Percentiles rank a stretch among this genome's conserved stretches.
These are phyloP conservation scores for Pseudodiploospora longispora DNA, from an alignment of 2,329 filamentous ascomycete species.

Conservation along the genomic window DNA sequence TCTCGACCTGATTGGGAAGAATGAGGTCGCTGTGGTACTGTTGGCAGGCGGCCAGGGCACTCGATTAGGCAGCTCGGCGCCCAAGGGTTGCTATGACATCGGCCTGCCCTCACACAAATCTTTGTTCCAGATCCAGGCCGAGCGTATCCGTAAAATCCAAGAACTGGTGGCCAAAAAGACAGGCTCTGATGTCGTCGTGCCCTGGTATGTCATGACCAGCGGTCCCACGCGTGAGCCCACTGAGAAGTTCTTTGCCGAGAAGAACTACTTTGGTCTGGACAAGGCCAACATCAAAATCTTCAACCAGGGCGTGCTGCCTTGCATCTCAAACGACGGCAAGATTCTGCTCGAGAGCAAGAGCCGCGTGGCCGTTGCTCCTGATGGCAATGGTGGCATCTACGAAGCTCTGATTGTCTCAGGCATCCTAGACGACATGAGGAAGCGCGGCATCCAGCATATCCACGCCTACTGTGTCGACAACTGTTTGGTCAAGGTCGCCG, in stretches of 20 bases:
- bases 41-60: constrained; percentile 98
- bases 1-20: constrained; percentile 69
- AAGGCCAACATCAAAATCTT: constrained; percentile 86
- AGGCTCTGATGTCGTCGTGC: constrained; percentile 55
- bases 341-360: constrained; percentile 87
- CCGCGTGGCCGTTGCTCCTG: constrained; percentile 87
- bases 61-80: constrained; percentile 83
- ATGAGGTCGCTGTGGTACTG: constrained; percentile 77
- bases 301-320: constrained; percentile 93
- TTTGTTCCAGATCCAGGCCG: constrained; percentile 94
- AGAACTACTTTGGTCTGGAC: constrained; percentile 84
- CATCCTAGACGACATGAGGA: constrained; percentile 79
- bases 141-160: constrained; percentile 84
- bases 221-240: constrained; percentile 87
- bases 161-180: constrained; percentile 66
- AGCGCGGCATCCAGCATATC: constrained; percentile 86
- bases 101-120: constrained; percentile 88
- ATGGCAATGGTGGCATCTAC: constrained; percentile 96
- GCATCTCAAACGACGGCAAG: constrained; percentile 96
- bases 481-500: constrained; percentile 97
- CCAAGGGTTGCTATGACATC: constrained; percentile 97
- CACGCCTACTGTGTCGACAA: constrained; percentile 99
- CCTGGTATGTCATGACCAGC: constrained; percentile 99
- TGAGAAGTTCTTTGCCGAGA: constrained; percentile 84
- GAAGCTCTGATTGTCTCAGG: constrained; percentile 75